A percentile compares a stretch with the other conserved stretches of the same genome.
phyloP scores from a whole-genome alignment of 331 rosid genomes.

The Telfairia occidentalis region DNA sequence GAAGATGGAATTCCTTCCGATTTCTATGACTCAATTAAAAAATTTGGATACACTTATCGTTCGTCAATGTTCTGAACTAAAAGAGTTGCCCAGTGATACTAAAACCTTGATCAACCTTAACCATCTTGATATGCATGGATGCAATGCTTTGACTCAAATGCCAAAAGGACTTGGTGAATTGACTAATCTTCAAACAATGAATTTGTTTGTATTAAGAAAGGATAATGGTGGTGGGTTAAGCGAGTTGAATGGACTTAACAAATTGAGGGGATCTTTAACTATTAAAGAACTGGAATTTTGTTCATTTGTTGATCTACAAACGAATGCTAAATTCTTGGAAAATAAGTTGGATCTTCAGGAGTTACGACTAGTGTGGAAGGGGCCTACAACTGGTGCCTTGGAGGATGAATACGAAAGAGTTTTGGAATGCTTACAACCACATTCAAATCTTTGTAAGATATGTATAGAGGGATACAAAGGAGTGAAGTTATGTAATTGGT shows the following conservation, averaged over 20 bases:
- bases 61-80: background rate
- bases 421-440: background rate
- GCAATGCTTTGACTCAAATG: background rate
- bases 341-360: background rate
- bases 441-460: background rate
- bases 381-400: background rate
- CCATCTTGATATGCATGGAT: background rate
- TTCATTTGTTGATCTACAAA: background rate
- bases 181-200: background rate
- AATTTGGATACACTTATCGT: background rate
- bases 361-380: background rate
- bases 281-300: background rate
- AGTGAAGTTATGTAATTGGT: background rate
- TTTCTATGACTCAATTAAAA: background rate
- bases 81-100: background rate
- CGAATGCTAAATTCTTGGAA: background rate
- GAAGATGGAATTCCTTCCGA: background rate
- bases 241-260: background rate
- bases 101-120: background rate
- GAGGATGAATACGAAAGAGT: background rate
- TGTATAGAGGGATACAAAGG: background rate
- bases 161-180: background rate
- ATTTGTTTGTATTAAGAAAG: background rate
- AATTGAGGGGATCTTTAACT: background rate
- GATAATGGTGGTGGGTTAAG: background rate